These are phyloP conservation scores for Chenopodium suecicum DNA, from an alignment of 148 eudicot genomes.

Conservation along the genomic window DNA sequence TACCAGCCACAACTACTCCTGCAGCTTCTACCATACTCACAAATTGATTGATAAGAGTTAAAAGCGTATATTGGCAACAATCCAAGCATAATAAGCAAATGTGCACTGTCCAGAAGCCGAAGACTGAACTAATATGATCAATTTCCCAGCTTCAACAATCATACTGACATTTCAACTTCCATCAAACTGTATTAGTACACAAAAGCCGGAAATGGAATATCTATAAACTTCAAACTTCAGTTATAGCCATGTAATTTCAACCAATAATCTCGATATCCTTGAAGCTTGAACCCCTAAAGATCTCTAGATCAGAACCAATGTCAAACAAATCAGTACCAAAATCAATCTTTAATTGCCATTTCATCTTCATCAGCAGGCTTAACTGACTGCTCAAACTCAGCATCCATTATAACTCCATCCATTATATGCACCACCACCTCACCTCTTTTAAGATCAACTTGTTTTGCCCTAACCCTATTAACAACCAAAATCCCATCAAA, in stretches of 20 bases:
- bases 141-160: neutral
- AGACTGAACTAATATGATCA: neutral
- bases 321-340: neutral
- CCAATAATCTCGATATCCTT: neutral
- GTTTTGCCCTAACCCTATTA: slow-evolving; percentile 52
- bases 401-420: slow-evolving; percentile 88
- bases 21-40: no score
- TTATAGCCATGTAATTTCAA: neutral
- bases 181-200: neutral
- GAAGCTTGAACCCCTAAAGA: neutral
- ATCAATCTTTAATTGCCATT: slow-evolving; percentile 4
- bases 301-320: neutral
- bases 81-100: neutral
- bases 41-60: neutral
- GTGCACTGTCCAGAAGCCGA: neutral
- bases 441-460: slow-evolving; percentile 47
- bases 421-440: slow-evolving; percentile 65
- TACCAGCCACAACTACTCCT: neutral
- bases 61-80: neutral
- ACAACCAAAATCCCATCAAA: slow-evolving; percentile 56
- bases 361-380: slow-evolving; percentile 30
- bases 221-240: neutral
- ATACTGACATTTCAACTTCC: neutral
- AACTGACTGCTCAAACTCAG: slow-evolving; percentile 66
- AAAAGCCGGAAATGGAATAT: neutral